phyloP scores from a whole-genome alignment of 2,329 filamentous ascomycete species.

The Clonostachys chloroleuca region DNA sequence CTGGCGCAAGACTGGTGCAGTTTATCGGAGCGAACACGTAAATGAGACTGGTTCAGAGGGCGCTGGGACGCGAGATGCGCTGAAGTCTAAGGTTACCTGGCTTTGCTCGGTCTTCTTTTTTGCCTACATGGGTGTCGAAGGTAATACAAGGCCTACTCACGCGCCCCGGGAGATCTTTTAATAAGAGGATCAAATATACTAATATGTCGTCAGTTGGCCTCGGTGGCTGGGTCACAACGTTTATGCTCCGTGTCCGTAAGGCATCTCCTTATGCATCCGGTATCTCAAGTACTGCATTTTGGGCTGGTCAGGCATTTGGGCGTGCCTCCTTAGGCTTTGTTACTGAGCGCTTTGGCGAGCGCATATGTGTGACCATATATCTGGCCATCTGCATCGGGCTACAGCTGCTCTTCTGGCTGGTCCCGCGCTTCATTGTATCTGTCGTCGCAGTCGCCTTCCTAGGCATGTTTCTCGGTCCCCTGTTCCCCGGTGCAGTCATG shows the following conservation, averaged over 20 bases:
- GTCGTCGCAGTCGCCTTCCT: slow-evolving; percentile 62
- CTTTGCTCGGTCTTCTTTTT: slow-evolving; percentile 65
- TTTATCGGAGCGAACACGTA: slow-evolving; percentile 39
- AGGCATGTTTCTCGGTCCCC: slow-evolving; percentile 70
- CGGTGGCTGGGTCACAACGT: slow-evolving; percentile 76
- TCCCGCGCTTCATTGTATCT: slow-evolving; percentile 56
- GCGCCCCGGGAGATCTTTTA: not conserved
- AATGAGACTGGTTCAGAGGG: slow-evolving; percentile 11
- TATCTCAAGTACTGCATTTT: slow-evolving; percentile 70
- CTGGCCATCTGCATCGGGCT: slow-evolving; percentile 54
- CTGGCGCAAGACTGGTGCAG: slow-evolving; percentile 51
- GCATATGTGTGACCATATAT: slow-evolving; percentile 54
- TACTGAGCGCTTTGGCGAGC: slow-evolving; percentile 64
- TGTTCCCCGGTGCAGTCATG: slow-evolving; percentile 71
- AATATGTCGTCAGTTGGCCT: slow-evolving; percentile 42
- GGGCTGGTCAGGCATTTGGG: slow-evolving; percentile 72
- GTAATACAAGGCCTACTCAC: slow-evolving; percentile 8
- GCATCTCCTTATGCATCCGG: slow-evolving; percentile 64
- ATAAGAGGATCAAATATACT: not conserved
- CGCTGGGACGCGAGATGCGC: slow-evolving; percentile 26
- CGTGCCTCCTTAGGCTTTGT: slow-evolving; percentile 65
- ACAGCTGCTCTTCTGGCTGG: slow-evolving; percentile 51
- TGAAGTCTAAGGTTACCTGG: slow-evolving; percentile 55
- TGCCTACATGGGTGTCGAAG: slow-evolving; percentile 69
- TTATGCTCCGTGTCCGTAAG: slow-evolving; percentile 69